Evolutionary conservation across 352 stramenopile species (phyloP).

Genomic region (Phytopythium montanum): DNA sequence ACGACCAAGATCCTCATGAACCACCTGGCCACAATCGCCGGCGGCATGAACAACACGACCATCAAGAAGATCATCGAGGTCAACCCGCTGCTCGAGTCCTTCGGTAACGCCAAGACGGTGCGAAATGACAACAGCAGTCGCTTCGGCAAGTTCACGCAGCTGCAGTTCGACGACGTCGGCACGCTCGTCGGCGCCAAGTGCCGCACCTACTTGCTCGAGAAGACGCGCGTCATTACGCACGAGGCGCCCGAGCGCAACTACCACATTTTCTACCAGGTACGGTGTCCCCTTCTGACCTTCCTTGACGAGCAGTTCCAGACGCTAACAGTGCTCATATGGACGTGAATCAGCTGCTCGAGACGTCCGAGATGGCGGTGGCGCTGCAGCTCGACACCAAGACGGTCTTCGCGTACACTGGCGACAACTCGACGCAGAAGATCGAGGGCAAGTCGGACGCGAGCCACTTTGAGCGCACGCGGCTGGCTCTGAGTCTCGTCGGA

Average conservation of each 20-base stretch:
- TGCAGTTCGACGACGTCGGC: conserved; percentile 86
- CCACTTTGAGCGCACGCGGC: conserved; percentile 68
- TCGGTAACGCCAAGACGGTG: conserved; percentile 93
- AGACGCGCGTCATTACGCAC: conserved; percentile 83
- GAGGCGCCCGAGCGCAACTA: conserved; percentile 70
- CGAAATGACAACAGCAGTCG: conserved; percentile 96
- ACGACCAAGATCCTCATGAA: conserved; percentile 90
- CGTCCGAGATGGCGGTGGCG: conserved; percentile 21
- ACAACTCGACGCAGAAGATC: conserved; percentile 53
- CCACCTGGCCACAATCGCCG: conserved; percentile 72
- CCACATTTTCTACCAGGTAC: conserved; percentile 79
- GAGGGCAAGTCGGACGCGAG: conserved; percentile 68
- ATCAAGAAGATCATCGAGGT: conserved; percentile 84
- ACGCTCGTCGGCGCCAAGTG: conserved; percentile 73
- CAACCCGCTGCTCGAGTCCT: conserved; percentile 82
- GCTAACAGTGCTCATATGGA: neutral
- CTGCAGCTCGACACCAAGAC: conserved; percentile 51
- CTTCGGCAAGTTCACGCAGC: conserved; percentile 97
- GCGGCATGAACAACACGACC: conserved; percentile 61
- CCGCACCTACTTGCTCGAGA: conserved; percentile 93
- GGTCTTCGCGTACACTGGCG: conserved; percentile 62
- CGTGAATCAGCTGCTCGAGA: conserved; percentile 16
- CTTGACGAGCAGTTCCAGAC: neutral
- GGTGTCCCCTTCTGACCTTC: neutral
- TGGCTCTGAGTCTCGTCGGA: conserved; percentile 60